A percentile compares a stretch with the other conserved stretches of the same genome.
These are phyloP conservation scores for Scheffersomyces parashehatae DNA, from an alignment of 1,139 yeast species.

Conservation along the genomic window DNA sequence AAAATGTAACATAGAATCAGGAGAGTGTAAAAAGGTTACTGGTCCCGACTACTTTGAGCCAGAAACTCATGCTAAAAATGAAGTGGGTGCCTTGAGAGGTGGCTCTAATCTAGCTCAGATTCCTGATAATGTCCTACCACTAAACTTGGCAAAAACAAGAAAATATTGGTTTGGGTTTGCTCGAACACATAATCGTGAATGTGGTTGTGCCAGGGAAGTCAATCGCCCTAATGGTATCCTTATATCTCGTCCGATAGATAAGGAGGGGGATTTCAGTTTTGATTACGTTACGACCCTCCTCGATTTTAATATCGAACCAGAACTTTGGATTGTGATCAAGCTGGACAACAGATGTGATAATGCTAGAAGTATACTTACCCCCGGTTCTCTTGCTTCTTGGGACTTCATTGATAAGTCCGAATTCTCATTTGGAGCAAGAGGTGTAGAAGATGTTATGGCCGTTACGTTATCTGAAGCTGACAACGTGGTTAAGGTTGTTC, in stretches of 20 bases:
- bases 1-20: background rate
- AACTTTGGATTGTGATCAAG: background rate
- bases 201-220: background rate
- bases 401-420: background rate
- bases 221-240: background rate
- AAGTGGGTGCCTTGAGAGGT: background rate
- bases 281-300: background rate
- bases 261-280: background rate
- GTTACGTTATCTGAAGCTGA: conserved; percentile 37
- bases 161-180: background rate
- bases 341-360: conserved; percentile 12
- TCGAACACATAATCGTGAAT: background rate
- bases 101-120: background rate
- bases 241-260: background rate
- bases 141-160: background rate
- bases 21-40: background rate
- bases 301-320: background rate
- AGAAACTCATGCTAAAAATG: background rate
- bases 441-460: conserved; percentile 20
- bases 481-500: conserved; percentile 32
- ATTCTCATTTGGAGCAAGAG: background rate
- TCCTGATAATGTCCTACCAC: background rate
- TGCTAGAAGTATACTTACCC: conserved; percentile 21
- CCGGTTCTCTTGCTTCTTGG: conserved; percentile 23
- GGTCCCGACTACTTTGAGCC: background rate